Evolutionary conservation across 768 basidiomycete species (phyloP).

Genomic region (Xerocomellus amylosporus): DNA sequence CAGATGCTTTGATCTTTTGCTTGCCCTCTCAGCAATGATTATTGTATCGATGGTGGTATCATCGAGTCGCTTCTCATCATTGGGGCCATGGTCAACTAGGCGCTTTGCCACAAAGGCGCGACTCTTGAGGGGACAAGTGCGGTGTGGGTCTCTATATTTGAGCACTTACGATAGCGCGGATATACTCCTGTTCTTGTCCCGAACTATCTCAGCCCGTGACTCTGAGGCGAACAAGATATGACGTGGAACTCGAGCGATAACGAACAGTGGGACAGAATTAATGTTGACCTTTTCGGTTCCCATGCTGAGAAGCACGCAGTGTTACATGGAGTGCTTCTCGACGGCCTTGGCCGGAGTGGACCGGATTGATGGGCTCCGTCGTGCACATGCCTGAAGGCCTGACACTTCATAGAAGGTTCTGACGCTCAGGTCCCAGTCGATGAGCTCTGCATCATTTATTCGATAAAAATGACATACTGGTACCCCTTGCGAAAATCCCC

Average conservation of each 20-base stretch:
- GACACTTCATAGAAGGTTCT: neutral
- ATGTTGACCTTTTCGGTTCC: neutral
- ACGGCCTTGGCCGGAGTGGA: neutral
- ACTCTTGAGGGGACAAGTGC: neutral
- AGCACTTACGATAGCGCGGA: neutral
- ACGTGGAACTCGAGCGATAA: too few species aligned
- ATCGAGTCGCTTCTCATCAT: too few species aligned
- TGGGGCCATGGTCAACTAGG: too few species aligned
- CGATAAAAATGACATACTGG: too few species aligned
- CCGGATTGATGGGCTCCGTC: neutral
- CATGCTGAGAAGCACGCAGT: neutral
- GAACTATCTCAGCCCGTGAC: neutral
- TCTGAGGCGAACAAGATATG: neutral
- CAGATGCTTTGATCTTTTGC: neutral
- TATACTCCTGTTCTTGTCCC: too few species aligned
- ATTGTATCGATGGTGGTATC: neutral
- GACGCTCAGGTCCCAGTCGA: neutral
- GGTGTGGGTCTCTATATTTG: neutral
- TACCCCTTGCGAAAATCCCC: neutral
- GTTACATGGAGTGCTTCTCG: neutral
- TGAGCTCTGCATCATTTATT: neutral
- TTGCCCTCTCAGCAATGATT: neutral
- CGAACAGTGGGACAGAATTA: too few species aligned
- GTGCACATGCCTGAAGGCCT: too few species aligned
- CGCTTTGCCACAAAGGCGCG: neutral